phyloP scores from a whole-genome alignment of 495 filamentous ascomycete genomes.

The Geoglossum glabrum region DNA sequence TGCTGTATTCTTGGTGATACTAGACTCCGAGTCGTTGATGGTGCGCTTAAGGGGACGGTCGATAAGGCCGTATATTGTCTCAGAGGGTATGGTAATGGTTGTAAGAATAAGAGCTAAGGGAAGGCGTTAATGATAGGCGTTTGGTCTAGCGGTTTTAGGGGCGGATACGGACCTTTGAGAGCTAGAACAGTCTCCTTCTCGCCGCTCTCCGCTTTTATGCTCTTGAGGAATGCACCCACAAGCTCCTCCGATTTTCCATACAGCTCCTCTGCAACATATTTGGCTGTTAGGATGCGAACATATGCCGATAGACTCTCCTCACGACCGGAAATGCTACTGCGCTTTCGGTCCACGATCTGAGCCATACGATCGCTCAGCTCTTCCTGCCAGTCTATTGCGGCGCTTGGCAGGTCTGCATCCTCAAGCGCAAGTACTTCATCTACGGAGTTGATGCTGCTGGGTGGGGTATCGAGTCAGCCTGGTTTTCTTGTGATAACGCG shows the following conservation, averaged over 20 bases:
- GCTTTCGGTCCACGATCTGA: slow-evolving; percentile 73
- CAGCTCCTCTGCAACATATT: slow-evolving; percentile 51
- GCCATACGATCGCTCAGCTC: slow-evolving; percentile 52
- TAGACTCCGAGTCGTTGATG: slow-evolving; percentile 48
- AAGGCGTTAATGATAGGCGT: neutral
- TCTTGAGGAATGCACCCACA: slow-evolving; percentile 50
- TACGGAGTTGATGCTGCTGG: slow-evolving; percentile 20
- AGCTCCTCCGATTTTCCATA: slow-evolving; percentile 38
- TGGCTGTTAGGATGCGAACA: slow-evolving; percentile 48
- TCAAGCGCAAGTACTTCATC: slow-evolving; percentile 16
- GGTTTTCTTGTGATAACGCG: neutral
- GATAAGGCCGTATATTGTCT: slow-evolving; percentile 47
- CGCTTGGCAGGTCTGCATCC: slow-evolving; percentile 11
- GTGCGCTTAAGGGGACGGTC: slow-evolving; percentile 42
- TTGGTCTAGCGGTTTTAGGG: neutral
- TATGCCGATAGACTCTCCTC: slow-evolving; percentile 54
- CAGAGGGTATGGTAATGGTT: slow-evolving; percentile 48
- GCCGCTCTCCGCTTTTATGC: slow-evolving; percentile 47
- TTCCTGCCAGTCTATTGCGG: slow-evolving; percentile 40
- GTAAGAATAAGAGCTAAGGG: slow-evolving; percentile 47
- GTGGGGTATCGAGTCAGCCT: neutral
- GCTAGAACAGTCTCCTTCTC: slow-evolving; percentile 55
- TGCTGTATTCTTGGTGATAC: slow-evolving; percentile 45
- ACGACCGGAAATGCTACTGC: slow-evolving; percentile 57
- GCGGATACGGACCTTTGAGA: slow-evolving; percentile 26